Conservation (phyloP, 192 early-diverging fungal species). For the Umbelopsis vinacea region DNA sequence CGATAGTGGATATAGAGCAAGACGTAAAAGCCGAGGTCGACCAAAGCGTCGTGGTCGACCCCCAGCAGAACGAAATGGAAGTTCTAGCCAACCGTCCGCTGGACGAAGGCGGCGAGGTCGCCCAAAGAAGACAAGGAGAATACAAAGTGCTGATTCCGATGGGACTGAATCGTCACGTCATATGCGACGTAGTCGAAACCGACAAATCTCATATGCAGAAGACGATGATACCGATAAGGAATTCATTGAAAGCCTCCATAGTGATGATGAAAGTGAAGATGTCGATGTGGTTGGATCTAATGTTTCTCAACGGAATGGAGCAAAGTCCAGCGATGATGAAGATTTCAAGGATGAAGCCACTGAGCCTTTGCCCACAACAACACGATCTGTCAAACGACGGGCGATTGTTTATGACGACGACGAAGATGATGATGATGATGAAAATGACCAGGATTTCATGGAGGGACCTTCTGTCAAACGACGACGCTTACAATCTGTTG, state of each 20-base stretch:
- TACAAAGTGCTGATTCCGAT: slow-evolving; percentile 20
- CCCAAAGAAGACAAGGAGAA: background rate
- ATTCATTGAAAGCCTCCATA: slow-evolving; percentile 33
- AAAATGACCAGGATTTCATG: slow-evolving; percentile 13
- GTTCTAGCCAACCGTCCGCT: background rate
- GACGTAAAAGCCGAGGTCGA: slow-evolving; percentile 28
- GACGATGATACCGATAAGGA: slow-evolving; percentile 30
- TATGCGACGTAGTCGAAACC: slow-evolving; percentile 32
- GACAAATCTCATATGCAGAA: slow-evolving; percentile 32
- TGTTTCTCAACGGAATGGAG: background rate
- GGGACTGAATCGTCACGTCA: slow-evolving; percentile 24
- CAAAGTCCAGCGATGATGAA: slow-evolving; percentile 32
- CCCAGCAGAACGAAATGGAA: background rate
- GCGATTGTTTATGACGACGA: background rate
- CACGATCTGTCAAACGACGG: slow-evolving; percentile 23
- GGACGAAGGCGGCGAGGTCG: slow-evolving; percentile 6
- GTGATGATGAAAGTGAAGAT: slow-evolving; percentile 43
- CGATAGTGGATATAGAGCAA: slow-evolving; percentile 26
- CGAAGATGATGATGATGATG: slow-evolving; percentile 11
- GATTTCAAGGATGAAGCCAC: slow-evolving; percentile 28
- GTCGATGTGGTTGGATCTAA: slow-evolving; percentile 47
- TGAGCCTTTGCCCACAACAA: slow-evolving; percentile 24
- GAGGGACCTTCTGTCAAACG: slow-evolving; percentile 14
- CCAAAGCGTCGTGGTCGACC: slow-evolving; percentile 6
- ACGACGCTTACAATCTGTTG: slow-evolving; percentile 11